Percentiles rank a stretch among this genome's conserved stretches.
phyloP scores from a whole-genome alignment of 108 stramenopile species.

The Stephanodiscus triporus region DNA sequence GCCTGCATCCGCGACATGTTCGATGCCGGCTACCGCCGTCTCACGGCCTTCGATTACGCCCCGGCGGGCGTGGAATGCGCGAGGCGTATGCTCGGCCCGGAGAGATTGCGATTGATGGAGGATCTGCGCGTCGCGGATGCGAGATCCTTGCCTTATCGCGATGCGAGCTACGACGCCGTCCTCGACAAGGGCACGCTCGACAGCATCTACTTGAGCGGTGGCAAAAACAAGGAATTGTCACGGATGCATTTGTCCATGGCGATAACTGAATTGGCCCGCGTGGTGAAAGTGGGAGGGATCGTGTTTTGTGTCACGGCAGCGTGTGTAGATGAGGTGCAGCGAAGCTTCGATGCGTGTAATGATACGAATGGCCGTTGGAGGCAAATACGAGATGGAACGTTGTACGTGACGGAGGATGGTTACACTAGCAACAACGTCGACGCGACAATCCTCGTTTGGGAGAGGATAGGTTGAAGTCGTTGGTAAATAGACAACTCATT shows the following conservation, averaged over 20 bases:
- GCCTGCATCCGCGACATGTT: constrained; percentile 43
- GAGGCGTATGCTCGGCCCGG: constrained; percentile 24
- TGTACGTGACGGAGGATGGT: constrained; percentile 64
- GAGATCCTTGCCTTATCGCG: constrained; percentile 31
- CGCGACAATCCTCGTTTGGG: constrained; percentile 62
- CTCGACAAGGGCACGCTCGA: constrained; percentile 47
- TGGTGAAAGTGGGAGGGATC: constrained; percentile 57
- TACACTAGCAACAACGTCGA: constrained; percentile 74
- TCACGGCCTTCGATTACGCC: constrained; percentile 57
- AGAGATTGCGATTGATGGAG: constrained; percentile 24
- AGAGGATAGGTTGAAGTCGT: too few species aligned
- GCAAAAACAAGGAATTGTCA: constrained; percentile 45
- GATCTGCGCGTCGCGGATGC: constrained; percentile 48
- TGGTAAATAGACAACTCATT: too few species aligned
- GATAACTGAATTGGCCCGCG: constrained; percentile 56
- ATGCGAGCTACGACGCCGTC: constrained; percentile 37
- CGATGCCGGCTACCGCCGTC: constrained; percentile 41
- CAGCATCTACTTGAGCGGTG: constrained; percentile 49
- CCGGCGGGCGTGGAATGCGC: constrained; percentile 56
- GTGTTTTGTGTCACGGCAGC: constrained; percentile 63
- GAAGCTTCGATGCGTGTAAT: constrained; percentile 29
- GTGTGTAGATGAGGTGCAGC: constrained; percentile 49
- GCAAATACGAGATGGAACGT: constrained; percentile 45
- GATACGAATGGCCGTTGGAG: constrained; percentile 29
- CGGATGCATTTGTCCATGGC: constrained; percentile 52